A percentile compares a stretch with the other conserved stretches of the same genome.
Conservation (phyloP, 2,329 filamentous ascomycete genomes). For the Aspergillus pseudotamarii region DNA sequence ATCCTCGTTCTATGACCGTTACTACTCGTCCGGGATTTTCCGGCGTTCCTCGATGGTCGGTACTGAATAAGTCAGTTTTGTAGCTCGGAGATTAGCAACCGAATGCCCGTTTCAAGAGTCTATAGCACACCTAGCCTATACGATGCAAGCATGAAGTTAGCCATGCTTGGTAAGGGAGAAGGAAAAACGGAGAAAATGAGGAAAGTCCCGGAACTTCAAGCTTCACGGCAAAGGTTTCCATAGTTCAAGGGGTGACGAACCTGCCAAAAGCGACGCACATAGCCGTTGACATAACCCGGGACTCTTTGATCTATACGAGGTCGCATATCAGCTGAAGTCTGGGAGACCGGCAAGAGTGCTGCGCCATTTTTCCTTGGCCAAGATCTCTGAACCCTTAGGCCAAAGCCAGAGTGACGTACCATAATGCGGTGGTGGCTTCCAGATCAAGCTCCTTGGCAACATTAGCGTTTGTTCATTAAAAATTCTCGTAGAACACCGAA, state of each 20-base stretch:
- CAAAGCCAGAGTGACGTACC: constrained; percentile 58
- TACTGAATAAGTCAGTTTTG: constrained; percentile 53
- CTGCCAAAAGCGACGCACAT: constrained; percentile 97
- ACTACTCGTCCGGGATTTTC: constrained; percentile 86
- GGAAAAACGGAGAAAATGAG: too few relatives aligned
- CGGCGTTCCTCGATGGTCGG: constrained; percentile 93
- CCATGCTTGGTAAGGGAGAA: neutral
- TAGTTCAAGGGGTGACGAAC: constrained; percentile 55
- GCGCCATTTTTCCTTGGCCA: neutral
- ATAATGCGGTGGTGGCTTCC: constrained; percentile 95
- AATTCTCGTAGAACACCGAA: neutral
- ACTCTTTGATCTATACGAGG: constrained; percentile 72
- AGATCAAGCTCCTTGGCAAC: constrained; percentile 78
- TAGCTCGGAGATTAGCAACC: constrained; percentile 6
- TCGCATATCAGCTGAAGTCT: constrained; percentile 4
- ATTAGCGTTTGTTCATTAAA: neutral
- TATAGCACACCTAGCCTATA: constrained; percentile 35
- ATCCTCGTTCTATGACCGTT: constrained; percentile 81
- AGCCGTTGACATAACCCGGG: constrained; percentile 88
- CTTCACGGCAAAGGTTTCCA: neutral
- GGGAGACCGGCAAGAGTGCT: neutral
- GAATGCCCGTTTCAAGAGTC: constrained; percentile 12
- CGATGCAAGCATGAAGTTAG: neutral
- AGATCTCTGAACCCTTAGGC: neutral
- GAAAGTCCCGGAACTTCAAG: neutral